phyloP scores from a whole-genome alignment of 1,139 yeast genomes.

The Diutina rugosa region DNA sequence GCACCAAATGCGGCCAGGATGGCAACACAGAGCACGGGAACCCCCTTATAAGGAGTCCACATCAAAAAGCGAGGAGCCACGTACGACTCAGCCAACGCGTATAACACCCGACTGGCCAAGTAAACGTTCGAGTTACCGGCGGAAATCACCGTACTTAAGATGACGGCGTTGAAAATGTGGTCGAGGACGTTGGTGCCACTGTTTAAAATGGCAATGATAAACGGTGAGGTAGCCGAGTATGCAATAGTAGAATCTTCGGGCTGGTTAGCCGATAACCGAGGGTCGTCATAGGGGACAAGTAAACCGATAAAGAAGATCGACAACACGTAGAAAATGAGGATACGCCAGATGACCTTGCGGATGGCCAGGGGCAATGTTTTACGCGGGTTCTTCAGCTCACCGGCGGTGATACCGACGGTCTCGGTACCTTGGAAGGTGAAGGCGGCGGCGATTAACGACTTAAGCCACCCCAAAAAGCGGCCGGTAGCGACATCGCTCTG shows the following conservation, averaged over 20 bases:
- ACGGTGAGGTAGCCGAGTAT: slow-evolving; percentile 37
- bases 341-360: slow-evolving; percentile 70
- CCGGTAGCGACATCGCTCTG: slow-evolving; percentile 33
- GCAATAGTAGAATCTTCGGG: slow-evolving; percentile 8
- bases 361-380: slow-evolving; percentile 77
- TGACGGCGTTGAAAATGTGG: slow-evolving; percentile 65
- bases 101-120: slow-evolving; percentile 63
- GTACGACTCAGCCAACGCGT: slow-evolving; percentile 48
- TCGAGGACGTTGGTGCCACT: slow-evolving; percentile 62
- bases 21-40: slow-evolving; percentile 49
- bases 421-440: slow-evolving; percentile 78
- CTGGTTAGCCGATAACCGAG: slow-evolving; percentile 13
- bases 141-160: slow-evolving; percentile 53
- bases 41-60: slow-evolving; percentile 47
- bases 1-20: slow-evolving; percentile 51
- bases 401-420: slow-evolving; percentile 78
- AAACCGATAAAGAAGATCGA: slow-evolving; percentile 74
- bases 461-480: slow-evolving; percentile 54
- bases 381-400: slow-evolving; percentile 74
- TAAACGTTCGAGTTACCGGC: slow-evolving; percentile 79
- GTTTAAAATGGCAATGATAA: slow-evolving; percentile 45
- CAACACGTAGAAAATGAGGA: slow-evolving; percentile 66
- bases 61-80: slow-evolving; percentile 48
- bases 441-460: slow-evolving; percentile 53
- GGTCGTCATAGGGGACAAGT: slow-evolving; percentile 69